Evolutionary conservation across 1,139 yeast species (phyloP).

Genomic region (Diutina pseudorugosa): DNA sequence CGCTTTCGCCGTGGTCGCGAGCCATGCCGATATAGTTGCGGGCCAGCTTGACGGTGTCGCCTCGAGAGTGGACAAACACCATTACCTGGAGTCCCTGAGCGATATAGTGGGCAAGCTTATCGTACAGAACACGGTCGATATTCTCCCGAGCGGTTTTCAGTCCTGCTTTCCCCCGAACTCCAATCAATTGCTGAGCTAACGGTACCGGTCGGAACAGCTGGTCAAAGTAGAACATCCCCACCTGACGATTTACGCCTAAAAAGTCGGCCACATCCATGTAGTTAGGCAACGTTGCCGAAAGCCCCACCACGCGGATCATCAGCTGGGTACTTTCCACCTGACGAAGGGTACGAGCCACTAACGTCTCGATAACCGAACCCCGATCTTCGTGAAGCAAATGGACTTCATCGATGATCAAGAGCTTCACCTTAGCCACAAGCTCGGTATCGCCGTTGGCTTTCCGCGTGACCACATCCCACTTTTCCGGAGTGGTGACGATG

Average conservation of each 20-base stretch:
- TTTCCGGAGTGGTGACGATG: constrained; percentile 94
- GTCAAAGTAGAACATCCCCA: constrained; percentile 4
- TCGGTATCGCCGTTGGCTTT: constrained; percentile 64
- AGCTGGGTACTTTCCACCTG: constrained; percentile 69
- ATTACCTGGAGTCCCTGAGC: constrained; percentile 76
- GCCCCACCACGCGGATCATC: constrained; percentile 32
- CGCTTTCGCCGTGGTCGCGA: constrained; percentile 45
- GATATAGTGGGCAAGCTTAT: constrained; percentile 61
- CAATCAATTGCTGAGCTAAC: background rate
- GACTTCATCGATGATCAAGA: constrained; percentile 1
- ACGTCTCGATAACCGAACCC: constrained; percentile 1
- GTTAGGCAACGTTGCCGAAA: constrained; percentile 1
- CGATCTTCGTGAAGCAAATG: constrained; percentile 3
- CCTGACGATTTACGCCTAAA: constrained; percentile 50
- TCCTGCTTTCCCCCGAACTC: constrained; percentile 64
- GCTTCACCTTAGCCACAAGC: background rate
- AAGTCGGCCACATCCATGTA: constrained; percentile 4
- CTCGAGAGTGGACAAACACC: constrained; percentile 94
- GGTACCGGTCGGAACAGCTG: constrained; percentile 4
- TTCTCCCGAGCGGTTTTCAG: constrained; percentile 69
- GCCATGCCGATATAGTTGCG: constrained; percentile 50
- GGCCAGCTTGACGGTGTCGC: constrained; percentile 82
- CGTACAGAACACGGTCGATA: constrained; percentile 84
- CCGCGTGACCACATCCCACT: constrained; percentile 98
- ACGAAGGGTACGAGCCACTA: constrained; percentile 25